These are phyloP conservation scores for Chrysanthemum lavandulifolium DNA, from an alignment of 129 eudicot genomes.

Conservation along the genomic window DNA sequence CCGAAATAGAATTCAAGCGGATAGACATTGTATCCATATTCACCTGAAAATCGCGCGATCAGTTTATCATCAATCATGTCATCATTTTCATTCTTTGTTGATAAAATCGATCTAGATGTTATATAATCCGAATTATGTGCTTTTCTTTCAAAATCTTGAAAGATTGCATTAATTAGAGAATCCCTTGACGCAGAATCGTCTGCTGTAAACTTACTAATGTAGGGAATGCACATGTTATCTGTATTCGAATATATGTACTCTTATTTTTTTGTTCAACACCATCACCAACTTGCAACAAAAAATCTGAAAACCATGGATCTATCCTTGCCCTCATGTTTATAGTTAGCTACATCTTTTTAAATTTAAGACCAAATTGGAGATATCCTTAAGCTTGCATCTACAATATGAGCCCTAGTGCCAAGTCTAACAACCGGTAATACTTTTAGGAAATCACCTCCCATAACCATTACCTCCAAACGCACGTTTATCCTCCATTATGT, in stretches of 20 bases:
- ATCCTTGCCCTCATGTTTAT: not conserved
- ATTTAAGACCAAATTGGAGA: constrained; percentile 18
- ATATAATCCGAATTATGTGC: not conserved
- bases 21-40: too few relatives aligned
- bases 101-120: not conserved
- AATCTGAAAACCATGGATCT: not conserved
- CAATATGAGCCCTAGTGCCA: constrained; percentile 1
- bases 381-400: constrained; percentile 16
- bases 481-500: not conserved
- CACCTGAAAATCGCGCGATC: not conserved
- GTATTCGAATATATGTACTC: not conserved
- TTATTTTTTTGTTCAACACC: not conserved
- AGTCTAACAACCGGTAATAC: constrained; percentile 12
- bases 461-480: not conserved
- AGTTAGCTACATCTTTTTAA: too few relatives aligned
- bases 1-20: too few relatives aligned
- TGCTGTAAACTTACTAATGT: not conserved
- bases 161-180: not conserved
- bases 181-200: not conserved
- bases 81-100: not conserved
- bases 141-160: not conserved
- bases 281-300: not conserved
- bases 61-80: not conserved
- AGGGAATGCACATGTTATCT: not conserved
- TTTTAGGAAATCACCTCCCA: not conserved